Evolutionary conservation across 768 basidiomycete genomes (phyloP), one percentile per base, ranked within the genome.

Genomic region (Russula dissimulans): DNA sequence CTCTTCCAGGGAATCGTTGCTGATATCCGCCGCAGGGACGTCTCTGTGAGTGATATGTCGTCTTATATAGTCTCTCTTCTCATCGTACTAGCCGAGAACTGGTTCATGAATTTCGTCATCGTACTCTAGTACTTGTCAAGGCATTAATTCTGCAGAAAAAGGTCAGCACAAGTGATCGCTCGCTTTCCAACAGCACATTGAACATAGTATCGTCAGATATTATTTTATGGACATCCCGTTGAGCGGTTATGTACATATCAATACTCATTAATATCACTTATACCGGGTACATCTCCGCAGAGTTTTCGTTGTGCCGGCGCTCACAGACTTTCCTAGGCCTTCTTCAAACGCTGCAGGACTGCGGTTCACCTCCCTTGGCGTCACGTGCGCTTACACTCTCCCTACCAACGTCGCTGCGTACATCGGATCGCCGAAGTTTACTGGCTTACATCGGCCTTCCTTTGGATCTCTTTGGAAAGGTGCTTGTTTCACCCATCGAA

Each of bases 171-270:
- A 6, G 22, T n/a, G 11, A 8, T 32, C 36, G 51, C 18, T 38
- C 49, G 17, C 22, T 41, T 29, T 36, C 18, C 26, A 8, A 56
- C n/a, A 31, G 3, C 34, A 18, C 12, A 38, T 44, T 26, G 5
- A 18, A 34, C 17, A 6, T 59, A 42, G 53, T 47, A 22, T 54
- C 67, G 46, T 14, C 69, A 95, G 93, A 89, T 98, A 60, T 88
- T 98, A 86, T 95, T 99, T 72, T 97, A 82, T 68, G 95, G 95
- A 6, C 91, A 95, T 69, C 95, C 95, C 0, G 95, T 98, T 2
- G 97, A 99, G 72, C 85, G 86, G 48, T 75, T 99, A 18, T 97
- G 95, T 75, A 97, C 94, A 29, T 97, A 92, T 69, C 97, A 99
- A 71, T 99, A 99, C 71, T 95, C 94, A 0, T 78, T 98, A n/a